Evolutionary conservation across 2,329 filamentous ascomycete genomes (phyloP), one percentile per base, ranked within the genome.

Genomic region (Huntiella moniliformis): DNA sequence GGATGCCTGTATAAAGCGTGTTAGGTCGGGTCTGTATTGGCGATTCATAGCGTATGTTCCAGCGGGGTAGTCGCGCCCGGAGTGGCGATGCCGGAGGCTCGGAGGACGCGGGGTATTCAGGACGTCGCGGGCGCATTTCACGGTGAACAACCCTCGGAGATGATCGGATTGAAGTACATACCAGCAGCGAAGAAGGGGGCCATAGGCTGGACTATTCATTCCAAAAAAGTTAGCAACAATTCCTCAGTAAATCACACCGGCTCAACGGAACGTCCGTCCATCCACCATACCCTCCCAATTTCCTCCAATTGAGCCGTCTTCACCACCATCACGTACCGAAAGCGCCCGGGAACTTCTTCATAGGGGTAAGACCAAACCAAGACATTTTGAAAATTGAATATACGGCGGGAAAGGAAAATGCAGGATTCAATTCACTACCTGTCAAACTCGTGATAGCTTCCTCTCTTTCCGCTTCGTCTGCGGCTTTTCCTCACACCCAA

Each of bases 141-240:
- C 22, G 22, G 10, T 8, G 22, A 28, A 1, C 3, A 28, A 28
- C 7, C 22, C 10, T 28, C 22, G 22, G 22, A 28, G 22, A 28
- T 28, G 22, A 28, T 28, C 22, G 22, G 22, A 28, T 28, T 8
- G 22, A 8, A 51, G 48, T 22, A 38, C 52, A 61, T 91, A 94
- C 88, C 86, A 63, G 88, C 88, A 65, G 74, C 72, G 73, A 87
- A 91, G 77, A 96, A 96, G 56, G 88, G 88, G 64, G 76, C 77
- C 79, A 92, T 79, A 57, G 88, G 86, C 73, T 76, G 75, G 69
- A 84, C 88, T 96, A 61, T 63, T 59, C 38, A 50, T 38, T 15
- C 33, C 16, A 52, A 38, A 48, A 53, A 47, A 53, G 52, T 58
- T 51, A 58, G 57, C 57, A 47, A 45, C 12, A 18, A 16, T n/a